phyloP scores from a whole-genome alignment of 1,284 basidiomycete species.

The Mycena citricolor region DNA sequence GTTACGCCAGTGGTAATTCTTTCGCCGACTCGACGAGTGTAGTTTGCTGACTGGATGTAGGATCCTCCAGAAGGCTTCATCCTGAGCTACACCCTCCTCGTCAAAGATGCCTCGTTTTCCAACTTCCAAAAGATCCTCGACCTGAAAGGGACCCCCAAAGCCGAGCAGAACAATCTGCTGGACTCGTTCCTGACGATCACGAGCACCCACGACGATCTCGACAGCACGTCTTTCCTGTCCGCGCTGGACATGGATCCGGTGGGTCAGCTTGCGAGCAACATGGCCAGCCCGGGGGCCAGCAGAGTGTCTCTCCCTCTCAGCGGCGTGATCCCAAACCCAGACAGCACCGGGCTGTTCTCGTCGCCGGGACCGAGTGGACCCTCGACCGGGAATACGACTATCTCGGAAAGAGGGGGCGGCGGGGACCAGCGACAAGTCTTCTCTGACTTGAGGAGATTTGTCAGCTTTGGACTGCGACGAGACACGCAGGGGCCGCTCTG shows the following conservation, averaged over 20 bases:
- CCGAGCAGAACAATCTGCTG: constrained; percentile 84
- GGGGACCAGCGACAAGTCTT: constrained; percentile 72
- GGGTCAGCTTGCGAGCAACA: constrained; percentile 40
- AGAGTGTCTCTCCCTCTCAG: constrained; percentile 51
- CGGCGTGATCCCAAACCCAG: constrained; percentile 24
- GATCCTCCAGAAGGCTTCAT: constrained; percentile 93
- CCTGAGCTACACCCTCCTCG: constrained; percentile 88
- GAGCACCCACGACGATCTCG: constrained; percentile 82
- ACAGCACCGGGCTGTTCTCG: constrained; percentile 53
- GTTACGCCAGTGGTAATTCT: constrained; percentile 80
- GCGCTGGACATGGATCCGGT: constrained; percentile 91
- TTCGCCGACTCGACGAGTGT: constrained; percentile 2
- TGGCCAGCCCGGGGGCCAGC: constrained; percentile 60
- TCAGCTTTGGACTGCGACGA: constrained; percentile 79
- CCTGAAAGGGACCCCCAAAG: constrained; percentile 87
- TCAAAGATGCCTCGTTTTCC: constrained; percentile 89
- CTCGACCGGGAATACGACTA: constrained; percentile 47
- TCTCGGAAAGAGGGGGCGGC: constrained; percentile 36
- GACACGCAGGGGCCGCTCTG: too few species aligned
- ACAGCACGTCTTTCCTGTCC: constrained; percentile 87
- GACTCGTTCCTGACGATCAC: constrained; percentile 91
- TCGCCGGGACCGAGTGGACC: constrained; percentile 60
- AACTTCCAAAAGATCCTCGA: constrained; percentile 99
- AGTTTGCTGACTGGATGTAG: constrained; percentile 36
- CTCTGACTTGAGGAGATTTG: constrained; percentile 81